Percentiles rank a stretch among this genome's conserved stretches.
These are phyloP conservation scores for Isatis lusitanica DNA, from an alignment of 441 rosid species.

Conservation along the genomic window DNA sequence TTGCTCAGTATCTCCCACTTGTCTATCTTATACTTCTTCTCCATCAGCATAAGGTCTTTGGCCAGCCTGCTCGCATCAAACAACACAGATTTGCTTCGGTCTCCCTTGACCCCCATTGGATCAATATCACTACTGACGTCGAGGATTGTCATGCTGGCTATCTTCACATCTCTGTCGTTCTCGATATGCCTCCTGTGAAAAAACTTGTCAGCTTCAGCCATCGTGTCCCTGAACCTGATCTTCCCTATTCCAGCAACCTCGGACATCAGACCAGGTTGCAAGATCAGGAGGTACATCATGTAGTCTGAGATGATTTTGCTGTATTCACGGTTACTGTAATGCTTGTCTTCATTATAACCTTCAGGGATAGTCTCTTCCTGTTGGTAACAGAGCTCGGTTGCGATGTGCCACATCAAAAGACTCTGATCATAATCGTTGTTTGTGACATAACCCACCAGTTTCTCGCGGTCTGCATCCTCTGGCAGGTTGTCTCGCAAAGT, in stretches of 20 bases:
- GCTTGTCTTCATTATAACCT: background rate
- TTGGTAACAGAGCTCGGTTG: conserved; percentile 60
- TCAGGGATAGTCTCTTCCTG: background rate
- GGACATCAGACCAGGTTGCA: conserved; percentile 58
- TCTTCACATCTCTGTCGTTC: background rate
- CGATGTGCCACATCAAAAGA: conserved; percentile 66
- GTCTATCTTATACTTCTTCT: background rate
- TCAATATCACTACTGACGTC: conserved; percentile 35
- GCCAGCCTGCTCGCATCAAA: conserved; percentile 60
- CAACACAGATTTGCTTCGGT: conserved; percentile 62
- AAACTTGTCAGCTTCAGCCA: conserved; percentile 52
- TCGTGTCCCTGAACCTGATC: conserved; percentile 56
- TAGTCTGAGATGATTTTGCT: conserved; percentile 58
- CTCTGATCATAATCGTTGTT: conserved; percentile 55
- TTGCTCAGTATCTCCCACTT: conserved; percentile 56
- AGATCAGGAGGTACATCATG: conserved; percentile 56
- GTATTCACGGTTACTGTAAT: conserved; percentile 27
- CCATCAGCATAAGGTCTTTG: conserved; percentile 35
- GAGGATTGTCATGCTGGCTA: conserved; percentile 32
- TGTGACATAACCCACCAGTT: conserved; percentile 38
- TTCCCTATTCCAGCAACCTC: conserved; percentile 64
- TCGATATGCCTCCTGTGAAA: conserved; percentile 35
- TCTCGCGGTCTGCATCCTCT: background rate
- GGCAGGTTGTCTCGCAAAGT: conserved; percentile 33
- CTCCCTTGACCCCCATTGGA: conserved; percentile 54